Base-by-base conservation (phyloP, 2,329 filamentous ascomycete species). In the Chrysoporthe cubensis region DNA sequence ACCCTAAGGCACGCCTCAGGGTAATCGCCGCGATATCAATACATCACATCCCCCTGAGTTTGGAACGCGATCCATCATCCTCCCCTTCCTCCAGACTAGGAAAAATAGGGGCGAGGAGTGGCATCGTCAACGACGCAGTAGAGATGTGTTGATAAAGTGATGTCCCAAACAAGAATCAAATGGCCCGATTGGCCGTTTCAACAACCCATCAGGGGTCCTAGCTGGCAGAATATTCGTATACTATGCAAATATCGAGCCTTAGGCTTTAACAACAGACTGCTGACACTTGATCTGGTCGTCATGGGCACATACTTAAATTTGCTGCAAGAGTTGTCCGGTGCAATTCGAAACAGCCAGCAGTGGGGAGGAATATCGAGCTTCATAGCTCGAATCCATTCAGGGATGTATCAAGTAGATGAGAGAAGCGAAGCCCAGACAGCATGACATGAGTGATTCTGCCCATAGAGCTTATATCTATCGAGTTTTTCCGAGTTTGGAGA, bases 41-140 rank as follows among this genome's bases (percentile, higher is more conserved):
- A 16, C 48, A n/a, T 52, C 26, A 21, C 50, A 54, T 26, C 50
- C 26, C 40, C 44, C 40, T n/a, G 32, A 37, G 11, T 57, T 26
- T 57, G 54, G 32, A 57, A 57, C 54, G 40, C 54, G 54, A 37
- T 57, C 54, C 54, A 11, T 37, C 54, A 57, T 57, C 54, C 54
- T 57, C 32, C 32, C 34, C 54, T 40, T 57, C 54, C 54, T 57
- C 32, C 34, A 57, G 54, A 57, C 43, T 2, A 48, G 44, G 34
- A 44, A 32, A 52, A 62, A 62, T 37, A 50, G 60, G 60, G 60
- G 60, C 37, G 32, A 46, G 43, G n/a, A 50, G 32, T 50, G 26
- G 60, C 44, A 50, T 62, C 43, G n/a, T 62, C 43, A 1, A 32
- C n/a, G 42, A 46, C 21, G 43, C 26, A 44, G 58, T 61, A 21